A percentile compares a stretch with the other conserved stretches of the same genome.
Evolutionary conservation across 257 asterid genomes (phyloP).

Genomic region (Plantago major): DNA sequence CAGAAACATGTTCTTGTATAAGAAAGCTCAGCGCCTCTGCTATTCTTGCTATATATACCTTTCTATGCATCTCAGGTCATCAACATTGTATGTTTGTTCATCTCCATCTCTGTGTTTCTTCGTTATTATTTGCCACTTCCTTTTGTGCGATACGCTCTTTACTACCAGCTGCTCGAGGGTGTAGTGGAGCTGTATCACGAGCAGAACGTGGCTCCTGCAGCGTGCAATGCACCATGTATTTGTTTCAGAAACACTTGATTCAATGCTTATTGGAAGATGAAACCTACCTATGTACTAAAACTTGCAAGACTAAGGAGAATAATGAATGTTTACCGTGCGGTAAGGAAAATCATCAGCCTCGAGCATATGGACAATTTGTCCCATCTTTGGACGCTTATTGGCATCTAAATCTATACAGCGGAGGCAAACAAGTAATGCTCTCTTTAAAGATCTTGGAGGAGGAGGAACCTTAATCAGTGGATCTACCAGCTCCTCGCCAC

Average conservation of each 20-base stretch:
- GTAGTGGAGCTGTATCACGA: slow-evolving; percentile 46
- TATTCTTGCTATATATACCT: slow-evolving; percentile 21
- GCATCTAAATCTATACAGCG: slow-evolving; percentile 90
- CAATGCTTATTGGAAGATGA: no score
- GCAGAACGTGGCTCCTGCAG: slow-evolving; percentile 65
- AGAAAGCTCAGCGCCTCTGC: slow-evolving; percentile 2
- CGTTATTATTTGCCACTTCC: slow-evolving; percentile 37
- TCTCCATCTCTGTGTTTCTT: slow-evolving; percentile 40
- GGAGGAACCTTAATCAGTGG: slow-evolving; percentile 69
- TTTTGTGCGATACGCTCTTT: slow-evolving; percentile 28
- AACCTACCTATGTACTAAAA: no score
- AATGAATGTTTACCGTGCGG: slow-evolving; percentile 49
- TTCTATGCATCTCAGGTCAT: slow-evolving; percentile 15
- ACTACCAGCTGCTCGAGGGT: slow-evolving; percentile 29
- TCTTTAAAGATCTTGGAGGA: slow-evolving; percentile 72
- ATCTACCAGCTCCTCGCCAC: slow-evolving; percentile 76
- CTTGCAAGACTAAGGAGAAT: background rate
- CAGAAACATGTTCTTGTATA: background rate
- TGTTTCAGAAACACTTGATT: no score
- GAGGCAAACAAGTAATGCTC: slow-evolving; percentile 72
- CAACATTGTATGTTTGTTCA: slow-evolving; percentile 33
- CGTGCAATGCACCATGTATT: no score
- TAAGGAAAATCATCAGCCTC: slow-evolving; percentile 89
- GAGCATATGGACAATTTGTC: slow-evolving; percentile 95
- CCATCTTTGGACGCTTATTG: slow-evolving; percentile 95